Evolutionary conservation across 164 flowering plant genomes (phyloP).

Genomic region (Annona squamosa): DNA sequence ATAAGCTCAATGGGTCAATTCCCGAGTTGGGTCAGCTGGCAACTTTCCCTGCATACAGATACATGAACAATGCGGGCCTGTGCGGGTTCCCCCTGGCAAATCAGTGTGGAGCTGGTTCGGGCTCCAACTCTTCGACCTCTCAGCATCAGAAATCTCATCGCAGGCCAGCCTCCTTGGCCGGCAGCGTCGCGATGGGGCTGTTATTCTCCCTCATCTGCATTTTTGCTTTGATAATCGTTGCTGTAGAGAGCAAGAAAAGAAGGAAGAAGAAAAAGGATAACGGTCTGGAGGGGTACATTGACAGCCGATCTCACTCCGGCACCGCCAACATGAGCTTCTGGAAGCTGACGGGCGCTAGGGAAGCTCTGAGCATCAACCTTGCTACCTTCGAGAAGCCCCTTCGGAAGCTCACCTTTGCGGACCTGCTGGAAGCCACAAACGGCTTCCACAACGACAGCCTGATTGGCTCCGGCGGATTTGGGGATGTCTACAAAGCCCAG

Average conservation of each 20-base stretch:
- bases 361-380: slow-evolving; percentile 83
- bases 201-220: slow-evolving; percentile 73
- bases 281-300: slow-evolving; percentile 44
- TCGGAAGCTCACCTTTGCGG: slow-evolving; percentile 84
- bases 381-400: slow-evolving; percentile 90
- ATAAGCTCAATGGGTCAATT: slow-evolving; percentile 61
- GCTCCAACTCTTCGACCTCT: slow-evolving; percentile 9
- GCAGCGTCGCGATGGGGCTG: slow-evolving; percentile 87
- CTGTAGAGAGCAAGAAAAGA: slow-evolving; percentile 59
- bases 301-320: slow-evolving; percentile 54
- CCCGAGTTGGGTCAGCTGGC: slow-evolving; percentile 72
- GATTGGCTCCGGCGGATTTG: slow-evolving; percentile 94
- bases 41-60: slow-evolving; percentile 48
- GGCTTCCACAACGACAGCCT: slow-evolving; percentile 78
- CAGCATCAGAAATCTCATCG: slow-evolving; percentile 47
- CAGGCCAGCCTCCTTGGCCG: slow-evolving; percentile 62
- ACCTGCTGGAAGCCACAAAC: slow-evolving; percentile 88
- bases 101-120: slow-evolving; percentile 30
- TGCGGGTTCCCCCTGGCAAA: slow-evolving; percentile 74
- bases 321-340: slow-evolving; percentile 39
- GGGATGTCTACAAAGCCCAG: slow-evolving; percentile 90
- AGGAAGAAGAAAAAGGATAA: slow-evolving; percentile 44
- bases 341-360: slow-evolving; percentile 66
- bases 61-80: slow-evolving; percentile 66
- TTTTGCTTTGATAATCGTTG: slow-evolving; percentile 55